phyloP scores from a whole-genome alignment of 352 stramenopile species.

The Elongisporangium senticosum region DNA sequence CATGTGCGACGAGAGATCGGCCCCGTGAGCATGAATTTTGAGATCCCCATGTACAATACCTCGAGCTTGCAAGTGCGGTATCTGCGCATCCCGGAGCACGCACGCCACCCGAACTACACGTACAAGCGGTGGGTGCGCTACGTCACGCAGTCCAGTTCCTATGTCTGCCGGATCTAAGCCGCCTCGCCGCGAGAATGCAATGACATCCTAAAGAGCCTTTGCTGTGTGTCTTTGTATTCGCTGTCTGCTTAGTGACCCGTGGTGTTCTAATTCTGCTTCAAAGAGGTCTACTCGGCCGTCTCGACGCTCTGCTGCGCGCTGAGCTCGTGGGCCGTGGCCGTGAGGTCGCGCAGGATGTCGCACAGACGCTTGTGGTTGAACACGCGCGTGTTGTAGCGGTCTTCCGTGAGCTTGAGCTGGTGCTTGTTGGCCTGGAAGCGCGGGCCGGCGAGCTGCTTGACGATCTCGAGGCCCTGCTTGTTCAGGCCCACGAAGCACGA shows the following conservation, averaged over 20 bases:
- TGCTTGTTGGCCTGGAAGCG: slow-evolving; percentile 80
- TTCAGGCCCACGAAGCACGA: slow-evolving; percentile 52
- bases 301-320: slow-evolving; percentile 24
- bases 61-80: slow-evolving; percentile 98
- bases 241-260: slow-evolving; percentile 7
- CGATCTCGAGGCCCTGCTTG: slow-evolving; percentile 39
- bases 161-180: slow-evolving; percentile 94
- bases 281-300: slow-evolving; percentile 12
- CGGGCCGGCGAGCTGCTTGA: slow-evolving; percentile 63
- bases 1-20: slow-evolving; percentile 92
- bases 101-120: slow-evolving; percentile 94
- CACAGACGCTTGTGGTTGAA: slow-evolving; percentile 85
- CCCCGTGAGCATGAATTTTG: slow-evolving; percentile 98
- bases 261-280: background rate
- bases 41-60: slow-evolving; percentile 99
- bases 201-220: slow-evolving; percentile 22
- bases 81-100: slow-evolving; percentile 95
- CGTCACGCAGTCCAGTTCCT: slow-evolving; percentile 97
- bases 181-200: slow-evolving; percentile 6
- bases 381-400: slow-evolving; percentile 71
- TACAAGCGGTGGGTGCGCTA: slow-evolving; percentile 99
- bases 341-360: slow-evolving; percentile 75
- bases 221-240: slow-evolving; percentile 15
- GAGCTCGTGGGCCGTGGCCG: slow-evolving; percentile 59
- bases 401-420: slow-evolving; percentile 71